Evolutionary conservation across 2,329 filamentous ascomycete species (phyloP).

Genomic region (Colletotrichum salicis): DNA sequence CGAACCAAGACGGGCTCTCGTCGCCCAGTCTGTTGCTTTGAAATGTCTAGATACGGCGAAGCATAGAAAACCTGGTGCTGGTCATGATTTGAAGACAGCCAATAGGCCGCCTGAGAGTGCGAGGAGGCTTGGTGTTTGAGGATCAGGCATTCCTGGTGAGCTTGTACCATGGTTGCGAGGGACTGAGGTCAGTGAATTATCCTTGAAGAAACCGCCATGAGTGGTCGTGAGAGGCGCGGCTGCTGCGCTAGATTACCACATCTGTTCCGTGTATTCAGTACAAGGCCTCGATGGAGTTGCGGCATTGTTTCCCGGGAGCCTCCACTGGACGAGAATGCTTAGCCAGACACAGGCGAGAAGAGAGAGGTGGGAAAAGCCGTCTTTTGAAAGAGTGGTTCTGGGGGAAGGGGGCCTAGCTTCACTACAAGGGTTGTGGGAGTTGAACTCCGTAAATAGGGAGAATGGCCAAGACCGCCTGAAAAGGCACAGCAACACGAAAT

Average conservation of each 20-base stretch:
- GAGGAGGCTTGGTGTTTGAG: neutral
- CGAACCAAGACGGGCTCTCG: neutral
- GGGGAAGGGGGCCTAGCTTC: neutral
- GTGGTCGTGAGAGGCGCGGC: neutral
- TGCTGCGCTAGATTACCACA: conserved; percentile 13
- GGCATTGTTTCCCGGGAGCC: conserved; percentile 14
- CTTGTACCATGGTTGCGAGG: neutral
- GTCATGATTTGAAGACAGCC: neutral
- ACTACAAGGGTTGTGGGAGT: neutral
- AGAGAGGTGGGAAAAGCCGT: too few relatives aligned
- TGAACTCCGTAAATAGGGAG: neutral
- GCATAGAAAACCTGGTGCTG: neutral
- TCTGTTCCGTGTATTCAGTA: neutral
- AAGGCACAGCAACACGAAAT: neutral
- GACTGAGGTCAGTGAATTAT: neutral
- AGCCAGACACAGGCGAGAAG: conserved; percentile 6
- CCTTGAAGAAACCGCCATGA: neutral
- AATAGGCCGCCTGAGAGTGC: neutral
- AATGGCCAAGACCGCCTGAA: neutral
- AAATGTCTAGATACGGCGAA: neutral
- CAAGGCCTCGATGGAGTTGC: neutral
- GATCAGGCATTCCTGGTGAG: neutral
- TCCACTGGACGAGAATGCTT: conserved; percentile 15
- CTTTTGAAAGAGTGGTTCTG: neutral
- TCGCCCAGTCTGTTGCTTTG: neutral